phyloP scores from a whole-genome alignment of 768 basidiomycete species.

The Rhodotorula graminis region DNA sequence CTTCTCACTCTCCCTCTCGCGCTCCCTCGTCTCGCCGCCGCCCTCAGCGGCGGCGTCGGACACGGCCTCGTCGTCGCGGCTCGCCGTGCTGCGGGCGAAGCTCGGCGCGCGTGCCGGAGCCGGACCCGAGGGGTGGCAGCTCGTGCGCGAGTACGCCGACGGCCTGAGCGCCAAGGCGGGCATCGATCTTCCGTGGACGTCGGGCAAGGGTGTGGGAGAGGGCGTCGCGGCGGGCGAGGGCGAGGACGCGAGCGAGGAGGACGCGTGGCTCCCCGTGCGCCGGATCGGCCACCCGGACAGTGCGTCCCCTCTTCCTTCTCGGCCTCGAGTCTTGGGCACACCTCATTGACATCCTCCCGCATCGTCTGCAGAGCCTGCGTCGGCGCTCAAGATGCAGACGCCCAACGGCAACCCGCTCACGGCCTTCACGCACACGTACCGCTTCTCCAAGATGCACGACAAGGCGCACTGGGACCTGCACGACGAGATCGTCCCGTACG shows the following conservation, averaged over 20 bases:
- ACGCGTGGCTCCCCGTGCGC: slow-evolving; percentile 27
- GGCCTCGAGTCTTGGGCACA: no score
- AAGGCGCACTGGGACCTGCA: slow-evolving; percentile 39
- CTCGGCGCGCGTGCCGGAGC: background rate
- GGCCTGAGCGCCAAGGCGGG: slow-evolving; percentile 25
- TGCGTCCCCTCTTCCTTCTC: background rate
- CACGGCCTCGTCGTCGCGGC: background rate
- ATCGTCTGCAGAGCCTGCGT: background rate
- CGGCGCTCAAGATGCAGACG: background rate
- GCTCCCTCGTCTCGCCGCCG: no score
- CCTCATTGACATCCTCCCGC: no score
- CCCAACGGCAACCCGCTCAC: slow-evolving; percentile 38
- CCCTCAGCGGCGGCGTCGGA: background rate
- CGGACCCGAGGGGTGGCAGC: slow-evolving; percentile 25
- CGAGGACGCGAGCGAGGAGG: background rate
- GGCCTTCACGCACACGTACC: slow-evolving; percentile 40
- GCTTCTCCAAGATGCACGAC: slow-evolving; percentile 44
- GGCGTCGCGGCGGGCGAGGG: background rate
- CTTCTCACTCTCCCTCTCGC: slow-evolving; percentile 17
- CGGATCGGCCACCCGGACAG: slow-evolving; percentile 24
- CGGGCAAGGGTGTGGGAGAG: background rate
- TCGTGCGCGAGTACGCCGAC: slow-evolving; percentile 27
- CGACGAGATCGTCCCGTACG: slow-evolving; percentile 42
- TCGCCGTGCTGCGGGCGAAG: background rate
- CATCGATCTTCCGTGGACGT: slow-evolving; percentile 6